Evolutionary conservation across 2,329 filamentous ascomycete species (phyloP).

Genomic region (Neurospora sp.): DNA sequence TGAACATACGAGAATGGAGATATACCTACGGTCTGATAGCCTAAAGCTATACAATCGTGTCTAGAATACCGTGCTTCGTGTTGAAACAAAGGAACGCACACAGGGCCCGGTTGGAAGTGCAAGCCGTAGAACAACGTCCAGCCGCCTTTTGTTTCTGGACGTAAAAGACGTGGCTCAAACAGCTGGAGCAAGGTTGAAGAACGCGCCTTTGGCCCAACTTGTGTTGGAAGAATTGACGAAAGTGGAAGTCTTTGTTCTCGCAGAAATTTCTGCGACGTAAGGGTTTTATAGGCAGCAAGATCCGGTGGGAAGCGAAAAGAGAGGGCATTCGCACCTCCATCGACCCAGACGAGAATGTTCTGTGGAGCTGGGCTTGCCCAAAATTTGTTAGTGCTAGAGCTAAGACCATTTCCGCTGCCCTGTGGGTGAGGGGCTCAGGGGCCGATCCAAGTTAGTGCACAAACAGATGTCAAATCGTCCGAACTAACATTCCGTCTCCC

Average conservation of each 20-base stretch:
- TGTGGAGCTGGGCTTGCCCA: neutral
- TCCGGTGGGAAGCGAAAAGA: neutral
- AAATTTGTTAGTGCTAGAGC: neutral
- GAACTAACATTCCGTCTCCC: neutral
- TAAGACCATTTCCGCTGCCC: neutral
- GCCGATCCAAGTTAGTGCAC: neutral
- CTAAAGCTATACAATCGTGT: neutral
- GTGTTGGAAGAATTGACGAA: neutral
- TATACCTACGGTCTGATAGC: neutral
- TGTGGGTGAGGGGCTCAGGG: neutral
- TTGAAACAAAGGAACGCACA: neutral
- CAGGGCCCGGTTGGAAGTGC: neutral
- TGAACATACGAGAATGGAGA: constrained; percentile 3
- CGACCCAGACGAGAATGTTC: neutral
- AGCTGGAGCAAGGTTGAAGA: neutral
- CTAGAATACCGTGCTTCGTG: neutral
- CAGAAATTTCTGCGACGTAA: neutral
- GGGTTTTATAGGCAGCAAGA: neutral
- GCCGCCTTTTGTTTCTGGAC: neutral
- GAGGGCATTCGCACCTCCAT: neutral
- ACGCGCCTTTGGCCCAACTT: neutral
- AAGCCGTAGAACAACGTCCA: neutral
- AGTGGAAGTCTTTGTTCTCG: neutral
- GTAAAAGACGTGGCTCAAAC: neutral
- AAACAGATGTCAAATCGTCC: neutral